Percentiles rank a stretch among this genome's conserved stretches.
Conservation (phyloP, 441 rosid genomes). For the Francoa sonchifolia region DNA sequence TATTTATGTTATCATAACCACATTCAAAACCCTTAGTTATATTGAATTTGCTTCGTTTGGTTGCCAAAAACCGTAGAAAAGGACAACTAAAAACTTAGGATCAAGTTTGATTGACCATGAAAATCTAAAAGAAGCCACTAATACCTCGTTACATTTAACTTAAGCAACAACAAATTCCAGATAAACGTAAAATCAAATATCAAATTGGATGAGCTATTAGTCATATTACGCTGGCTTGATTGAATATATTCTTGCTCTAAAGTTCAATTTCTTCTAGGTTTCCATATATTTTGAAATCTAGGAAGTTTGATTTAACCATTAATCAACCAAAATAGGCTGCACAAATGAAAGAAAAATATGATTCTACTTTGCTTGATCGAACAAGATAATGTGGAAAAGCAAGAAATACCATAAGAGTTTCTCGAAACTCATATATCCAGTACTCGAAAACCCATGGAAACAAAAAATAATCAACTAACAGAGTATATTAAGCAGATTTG, state of each 20-base stretch:
- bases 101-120: too few relatives aligned
- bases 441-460: background rate
- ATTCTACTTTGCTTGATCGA: background rate
- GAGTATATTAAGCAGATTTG: too few relatives aligned
- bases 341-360: background rate
- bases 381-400: constrained; percentile 1
- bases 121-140: too few relatives aligned
- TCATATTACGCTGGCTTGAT: too few relatives aligned
- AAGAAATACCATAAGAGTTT: background rate
- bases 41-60: too few relatives aligned
- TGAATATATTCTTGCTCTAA: too few relatives aligned
- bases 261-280: background rate
- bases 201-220: too few relatives aligned
- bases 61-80: background rate
- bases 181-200: too few relatives aligned
- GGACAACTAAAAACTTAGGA: background rate
- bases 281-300: background rate
- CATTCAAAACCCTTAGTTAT: background rate
- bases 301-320: background rate
- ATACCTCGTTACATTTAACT: too few relatives aligned
- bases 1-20: background rate
- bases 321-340: background rate
- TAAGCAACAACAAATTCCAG: too few relatives aligned
- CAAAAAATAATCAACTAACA: background rate
- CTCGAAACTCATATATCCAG: background rate